Base-by-base conservation (phyloP, 1,284 basidiomycete genomes). In the Clitocybe nebularis region DNA sequence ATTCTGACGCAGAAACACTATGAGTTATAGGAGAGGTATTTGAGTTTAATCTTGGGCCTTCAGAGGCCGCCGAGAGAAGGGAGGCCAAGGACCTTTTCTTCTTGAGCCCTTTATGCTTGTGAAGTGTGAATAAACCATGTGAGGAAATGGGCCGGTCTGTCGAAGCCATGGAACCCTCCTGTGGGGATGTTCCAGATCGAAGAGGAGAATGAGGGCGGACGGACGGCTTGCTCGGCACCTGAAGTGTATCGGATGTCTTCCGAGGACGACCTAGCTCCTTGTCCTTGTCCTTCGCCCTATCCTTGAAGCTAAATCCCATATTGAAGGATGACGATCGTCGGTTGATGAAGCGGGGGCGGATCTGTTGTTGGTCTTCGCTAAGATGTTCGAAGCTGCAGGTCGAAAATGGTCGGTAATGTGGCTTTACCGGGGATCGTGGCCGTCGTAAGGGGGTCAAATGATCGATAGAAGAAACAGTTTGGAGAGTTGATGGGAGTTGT, bases 61-160 rank as follows among this genome's bases (percentile, higher is more conserved):
- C 42, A 32, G 54, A 40, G 28, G 44, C 26, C 1, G 48, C 37
- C 34, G 47, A 32, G 26, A 61, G 54, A 36, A 63, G 49, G 30
- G 64, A 58, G n/a, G 58, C 54, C 36, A 63, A 46, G 6, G 66
- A 66, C 20, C 57, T 54, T 45, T 66, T 67, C 49, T 60, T 61
- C 55, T 56, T 64, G 34, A 66, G 26, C 3, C 48, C 44, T 26
- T 50, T 55, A 5, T 49, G 39, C 33, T 42, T 54, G 28, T 46
- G 46, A 14, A 50, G 16, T 10, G 45, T 45, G 28, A 52, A 51
- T 8, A 49, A 36, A 4, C 55, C 40, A 16, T 51, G 45, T 6
- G 55, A 51, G 4, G 52, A 45, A 3, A 50, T 44, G 17, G 51
- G 48, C 14, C 50, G 47, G 28, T 54, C 45, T n/a, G 34, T 38